These are phyloP conservation scores for Brassica cretica DNA, from an alignment of 345 rosid species.

Conservation along the genomic window DNA sequence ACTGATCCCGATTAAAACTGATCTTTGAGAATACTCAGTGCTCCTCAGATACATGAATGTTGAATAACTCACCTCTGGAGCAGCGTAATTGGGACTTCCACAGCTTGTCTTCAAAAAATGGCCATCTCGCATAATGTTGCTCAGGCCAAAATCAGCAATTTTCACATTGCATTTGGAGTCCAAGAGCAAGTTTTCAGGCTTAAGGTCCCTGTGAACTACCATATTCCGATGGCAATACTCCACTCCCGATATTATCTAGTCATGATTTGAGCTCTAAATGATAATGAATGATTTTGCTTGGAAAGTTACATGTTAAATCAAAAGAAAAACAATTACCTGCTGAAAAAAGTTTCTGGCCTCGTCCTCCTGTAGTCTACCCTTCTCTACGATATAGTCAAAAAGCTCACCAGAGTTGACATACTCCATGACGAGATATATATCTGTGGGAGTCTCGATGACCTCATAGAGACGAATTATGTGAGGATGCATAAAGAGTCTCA, in stretches of 20 bases:
- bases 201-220: constrained; percentile 96
- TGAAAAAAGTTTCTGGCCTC: constrained; percentile 93
- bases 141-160: constrained; percentile 96
- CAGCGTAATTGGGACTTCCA: constrained; percentile 98
- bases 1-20: not conserved
- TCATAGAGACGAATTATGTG: constrained; percentile 89
- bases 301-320: not conserved
- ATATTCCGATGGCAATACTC: constrained; percentile 90
- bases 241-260: constrained; percentile 85
- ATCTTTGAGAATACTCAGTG: not conserved
- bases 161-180: constrained; percentile 92
- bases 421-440: constrained; percentile 88
- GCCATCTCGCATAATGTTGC: constrained; percentile 96
- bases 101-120: constrained; percentile 91
- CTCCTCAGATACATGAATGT: not conserved
- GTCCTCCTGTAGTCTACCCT: constrained; percentile 87
- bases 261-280: no score
- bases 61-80: constrained; percentile 54
- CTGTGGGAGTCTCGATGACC: constrained; percentile 81
- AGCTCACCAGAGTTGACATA: constrained; percentile 94
- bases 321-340: constrained; percentile 55
- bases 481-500: constrained; percentile 95
- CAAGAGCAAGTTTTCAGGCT: constrained; percentile 93
- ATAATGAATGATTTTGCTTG: not conserved
- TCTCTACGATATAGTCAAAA: constrained; percentile 91